These are phyloP conservation scores for Exophiala sp. DNA, from an alignment of 2,329 filamentous ascomycete genomes.

Conservation along the genomic window DNA sequence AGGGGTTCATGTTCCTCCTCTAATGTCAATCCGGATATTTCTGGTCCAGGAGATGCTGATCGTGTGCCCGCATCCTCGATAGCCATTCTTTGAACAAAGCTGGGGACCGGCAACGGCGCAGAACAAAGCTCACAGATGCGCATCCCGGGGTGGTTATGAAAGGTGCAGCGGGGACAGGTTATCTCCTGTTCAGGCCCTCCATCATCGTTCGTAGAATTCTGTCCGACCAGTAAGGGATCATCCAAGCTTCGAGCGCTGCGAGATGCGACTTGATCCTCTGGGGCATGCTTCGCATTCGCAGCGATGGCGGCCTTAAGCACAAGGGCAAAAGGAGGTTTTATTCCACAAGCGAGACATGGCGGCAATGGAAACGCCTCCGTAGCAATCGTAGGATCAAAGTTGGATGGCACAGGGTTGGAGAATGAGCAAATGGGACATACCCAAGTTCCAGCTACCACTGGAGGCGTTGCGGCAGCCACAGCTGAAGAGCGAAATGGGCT, in stretches of 20 bases:
- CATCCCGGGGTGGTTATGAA: constrained; percentile 85
- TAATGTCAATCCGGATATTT: constrained; percentile 48
- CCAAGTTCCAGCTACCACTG: constrained; percentile 66
- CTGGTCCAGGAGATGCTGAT: constrained; percentile 75
- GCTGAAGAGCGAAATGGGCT: constrained; percentile 35
- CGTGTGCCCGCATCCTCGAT: constrained; percentile 43
- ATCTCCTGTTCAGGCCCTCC: constrained; percentile 25
- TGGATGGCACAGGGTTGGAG: constrained; percentile 86
- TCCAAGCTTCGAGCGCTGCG: constrained; percentile 1
- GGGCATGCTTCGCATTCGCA: constrained; percentile 56
- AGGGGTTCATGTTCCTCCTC: constrained; percentile 62
- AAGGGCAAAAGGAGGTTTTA: constrained; percentile 79
- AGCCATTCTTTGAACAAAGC: constrained; percentile 48
- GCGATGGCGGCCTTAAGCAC: constrained; percentile 83
- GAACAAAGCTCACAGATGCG: constrained; percentile 88
- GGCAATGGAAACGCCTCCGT: constrained; percentile 75
- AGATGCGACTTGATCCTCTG: constrained; percentile 12
- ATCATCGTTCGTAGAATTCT: constrained; percentile 5
- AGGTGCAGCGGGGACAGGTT: constrained; percentile 82
- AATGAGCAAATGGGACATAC: constrained; percentile 95
- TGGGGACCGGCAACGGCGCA: constrained; percentile 54
- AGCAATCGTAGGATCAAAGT: constrained; percentile 82
- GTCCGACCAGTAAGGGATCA: neutral
- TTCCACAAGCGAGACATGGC: constrained; percentile 88
- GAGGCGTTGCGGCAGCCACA: constrained; percentile 36